Percentiles rank a stretch among this genome's conserved stretches.
phyloP scores from a whole-genome alignment of 495 filamentous ascomycete species.

The Penicillium nucicola region DNA sequence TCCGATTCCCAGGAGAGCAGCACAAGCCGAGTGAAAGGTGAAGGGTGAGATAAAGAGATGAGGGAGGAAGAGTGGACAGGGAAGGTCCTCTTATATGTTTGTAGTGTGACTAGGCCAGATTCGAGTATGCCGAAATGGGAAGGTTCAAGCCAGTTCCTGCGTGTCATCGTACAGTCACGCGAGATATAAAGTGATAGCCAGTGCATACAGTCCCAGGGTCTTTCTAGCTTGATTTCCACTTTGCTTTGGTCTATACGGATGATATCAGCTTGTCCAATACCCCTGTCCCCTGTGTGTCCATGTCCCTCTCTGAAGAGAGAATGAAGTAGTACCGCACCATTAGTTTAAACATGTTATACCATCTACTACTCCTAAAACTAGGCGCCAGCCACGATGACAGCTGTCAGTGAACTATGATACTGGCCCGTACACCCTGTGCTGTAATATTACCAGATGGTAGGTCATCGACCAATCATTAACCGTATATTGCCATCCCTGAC shows the following conservation, averaged over 20 bases:
- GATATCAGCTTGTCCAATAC: no score
- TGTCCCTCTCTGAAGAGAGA: no score
- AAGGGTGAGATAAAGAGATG: not conserved
- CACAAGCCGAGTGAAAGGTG: not conserved
- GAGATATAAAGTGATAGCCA: no score
- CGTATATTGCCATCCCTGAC: not conserved
- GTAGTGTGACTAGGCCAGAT: no score
- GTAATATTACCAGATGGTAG: constrained; percentile 10
- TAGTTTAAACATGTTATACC: no score
- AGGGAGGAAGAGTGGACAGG: not conserved
- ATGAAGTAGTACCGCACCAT: no score
- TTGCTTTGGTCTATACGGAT: no score
- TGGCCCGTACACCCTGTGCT: not conserved
- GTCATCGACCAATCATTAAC: constrained; percentile 14
- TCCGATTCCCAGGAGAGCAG: constrained; percentile 11
- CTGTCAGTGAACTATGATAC: not conserved
- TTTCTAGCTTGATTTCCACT: no score
- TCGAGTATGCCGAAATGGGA: no score
- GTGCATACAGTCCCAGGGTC: no score
- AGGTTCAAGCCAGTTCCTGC: not conserved
- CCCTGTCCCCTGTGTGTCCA: no score
- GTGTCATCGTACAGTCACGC: no score
- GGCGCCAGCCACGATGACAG: not conserved
- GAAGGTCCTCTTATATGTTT: not conserved
- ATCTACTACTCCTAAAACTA: not conserved